Conservation (phyloP, 2,329 filamentous ascomycete species). For the Fusarium ramigenum region DNA sequence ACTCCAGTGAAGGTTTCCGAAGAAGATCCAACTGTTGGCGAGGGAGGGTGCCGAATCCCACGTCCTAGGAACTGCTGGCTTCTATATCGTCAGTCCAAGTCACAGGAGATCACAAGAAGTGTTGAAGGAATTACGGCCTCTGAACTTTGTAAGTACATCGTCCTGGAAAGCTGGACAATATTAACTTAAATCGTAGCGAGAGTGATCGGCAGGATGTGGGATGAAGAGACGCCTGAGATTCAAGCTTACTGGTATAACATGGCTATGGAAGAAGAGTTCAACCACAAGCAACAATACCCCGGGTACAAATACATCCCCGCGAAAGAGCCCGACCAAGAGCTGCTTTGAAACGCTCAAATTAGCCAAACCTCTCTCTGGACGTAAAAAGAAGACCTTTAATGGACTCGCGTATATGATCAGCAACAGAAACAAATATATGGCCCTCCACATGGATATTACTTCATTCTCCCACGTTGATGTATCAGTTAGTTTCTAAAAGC, state of each 20-base stretch:
- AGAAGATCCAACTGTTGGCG: background rate
- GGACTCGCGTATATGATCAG: background rate
- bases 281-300: slow-evolving; percentile 43
- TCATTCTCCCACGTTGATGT: background rate
- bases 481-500: background rate
- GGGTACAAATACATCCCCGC: slow-evolving; percentile 26
- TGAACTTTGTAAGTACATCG: slow-evolving; percentile 44
- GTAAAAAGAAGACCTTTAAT: background rate
- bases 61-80: slow-evolving; percentile 48
- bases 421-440: background rate
- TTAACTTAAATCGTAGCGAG: slow-evolving; percentile 36
- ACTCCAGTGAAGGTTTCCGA: background rate
- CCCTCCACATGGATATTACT: background rate
- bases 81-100: slow-evolving; percentile 46
- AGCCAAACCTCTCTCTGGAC: background rate
- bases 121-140: slow-evolving; percentile 42
- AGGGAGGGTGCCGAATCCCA: slow-evolving; percentile 31
- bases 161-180: background rate
- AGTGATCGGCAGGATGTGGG: slow-evolving; percentile 44
- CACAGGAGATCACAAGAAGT: slow-evolving; percentile 34
- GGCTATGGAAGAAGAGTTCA: slow-evolving; percentile 38
- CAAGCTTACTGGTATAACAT: slow-evolving; percentile 36
- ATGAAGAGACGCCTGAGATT: slow-evolving; percentile 37
- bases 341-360: background rate
- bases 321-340: background rate